Evolutionary conservation across 192 early-diverging fungal genomes (phyloP).

Genomic region (Spizellomyces punctatus): DNA sequence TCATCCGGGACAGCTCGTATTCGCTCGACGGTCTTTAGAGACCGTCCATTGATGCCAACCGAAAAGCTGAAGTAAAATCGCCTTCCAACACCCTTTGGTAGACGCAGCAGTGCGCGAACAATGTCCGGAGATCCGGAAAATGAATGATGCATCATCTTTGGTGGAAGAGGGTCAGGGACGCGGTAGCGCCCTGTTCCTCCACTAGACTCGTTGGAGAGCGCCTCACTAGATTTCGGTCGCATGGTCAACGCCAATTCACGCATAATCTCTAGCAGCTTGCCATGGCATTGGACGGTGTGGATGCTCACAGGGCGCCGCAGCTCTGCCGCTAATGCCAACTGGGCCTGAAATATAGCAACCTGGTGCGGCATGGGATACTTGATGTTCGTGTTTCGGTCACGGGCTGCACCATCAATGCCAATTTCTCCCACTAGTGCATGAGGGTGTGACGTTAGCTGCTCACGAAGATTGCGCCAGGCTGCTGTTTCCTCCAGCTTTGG

Average conservation of each 20-base stretch:
- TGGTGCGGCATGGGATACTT: conserved; percentile 53
- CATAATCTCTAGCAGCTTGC: conserved; percentile 53
- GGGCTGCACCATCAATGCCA: conserved; percentile 63
- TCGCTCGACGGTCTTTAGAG: conserved; percentile 57
- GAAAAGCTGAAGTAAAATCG: conserved; percentile 82
- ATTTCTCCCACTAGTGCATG: conserved; percentile 63
- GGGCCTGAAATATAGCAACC: conserved; percentile 58
- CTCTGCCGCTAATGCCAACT: conserved; percentile 72
- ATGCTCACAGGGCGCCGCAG: conserved; percentile 66
- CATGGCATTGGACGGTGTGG: conserved; percentile 81
- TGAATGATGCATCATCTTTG: conserved; percentile 79
- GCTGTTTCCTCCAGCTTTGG: background rate
- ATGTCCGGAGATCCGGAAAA: conserved; percentile 80
- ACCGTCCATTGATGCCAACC: conserved; percentile 71
- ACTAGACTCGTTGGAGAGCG: background rate
- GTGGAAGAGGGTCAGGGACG: conserved; percentile 2
- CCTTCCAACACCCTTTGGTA: conserved; percentile 32
- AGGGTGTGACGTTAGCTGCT: conserved; percentile 40
- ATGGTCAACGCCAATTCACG: conserved; percentile 31
- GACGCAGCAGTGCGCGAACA: conserved; percentile 51
- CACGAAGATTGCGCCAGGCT: conserved; percentile 34
- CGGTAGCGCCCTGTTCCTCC: background rate
- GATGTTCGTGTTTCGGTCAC: conserved; percentile 39
- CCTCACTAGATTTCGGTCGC: background rate
- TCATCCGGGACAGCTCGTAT: conserved; percentile 76